Conservation (phyloP, 768 basidiomycete species). For the Cystoderma amianthinum region DNA sequence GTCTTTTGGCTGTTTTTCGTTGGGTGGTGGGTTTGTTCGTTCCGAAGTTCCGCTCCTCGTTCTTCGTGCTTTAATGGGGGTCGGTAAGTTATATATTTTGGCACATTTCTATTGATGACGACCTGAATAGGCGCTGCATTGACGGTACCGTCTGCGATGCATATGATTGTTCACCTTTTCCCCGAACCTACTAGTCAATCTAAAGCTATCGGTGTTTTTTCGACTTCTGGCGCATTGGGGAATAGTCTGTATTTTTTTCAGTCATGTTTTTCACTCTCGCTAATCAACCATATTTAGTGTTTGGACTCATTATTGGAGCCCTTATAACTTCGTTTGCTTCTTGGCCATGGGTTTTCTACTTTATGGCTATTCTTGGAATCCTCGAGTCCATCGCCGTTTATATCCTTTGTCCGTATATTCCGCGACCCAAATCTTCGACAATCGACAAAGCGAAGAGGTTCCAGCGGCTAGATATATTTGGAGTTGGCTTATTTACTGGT, state of each 20-base stretch:
- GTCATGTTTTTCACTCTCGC: not conserved
- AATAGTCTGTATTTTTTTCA: conserved; percentile 4
- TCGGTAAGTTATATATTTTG: conserved; percentile 19
- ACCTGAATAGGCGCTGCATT: conserved; percentile 32
- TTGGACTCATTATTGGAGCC: conserved; percentile 37
- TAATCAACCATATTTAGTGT: conserved; percentile 15
- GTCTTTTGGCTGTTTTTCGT: conserved; percentile 32
- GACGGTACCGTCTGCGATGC: conserved; percentile 44
- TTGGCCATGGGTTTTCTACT: conserved; percentile 48
- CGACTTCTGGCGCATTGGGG: conserved; percentile 39
- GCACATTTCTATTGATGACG: not conserved
- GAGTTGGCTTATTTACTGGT: conserved; percentile 31
- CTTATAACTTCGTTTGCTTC: conserved; percentile 30
- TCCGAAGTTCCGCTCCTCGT: conserved; percentile 41
- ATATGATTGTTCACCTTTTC: conserved; percentile 43
- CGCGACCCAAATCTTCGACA: conserved; percentile 21
- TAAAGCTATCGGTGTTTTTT: conserved; percentile 37
- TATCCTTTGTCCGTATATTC: conserved; percentile 12
- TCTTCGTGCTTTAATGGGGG: conserved; percentile 44
- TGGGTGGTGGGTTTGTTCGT: conserved; percentile 38
- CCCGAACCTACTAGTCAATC: conserved; percentile 39
- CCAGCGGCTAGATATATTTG: conserved; percentile 27
- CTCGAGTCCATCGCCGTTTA: conserved; percentile 21
- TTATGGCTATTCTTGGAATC: conserved; percentile 26
- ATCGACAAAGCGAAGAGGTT: conserved; percentile 9